Percentiles rank a stretch among this genome's conserved stretches.
Evolutionary conservation across 768 basidiomycete genomes (phyloP).

Genomic region (Lentinus tigrinus): DNA sequence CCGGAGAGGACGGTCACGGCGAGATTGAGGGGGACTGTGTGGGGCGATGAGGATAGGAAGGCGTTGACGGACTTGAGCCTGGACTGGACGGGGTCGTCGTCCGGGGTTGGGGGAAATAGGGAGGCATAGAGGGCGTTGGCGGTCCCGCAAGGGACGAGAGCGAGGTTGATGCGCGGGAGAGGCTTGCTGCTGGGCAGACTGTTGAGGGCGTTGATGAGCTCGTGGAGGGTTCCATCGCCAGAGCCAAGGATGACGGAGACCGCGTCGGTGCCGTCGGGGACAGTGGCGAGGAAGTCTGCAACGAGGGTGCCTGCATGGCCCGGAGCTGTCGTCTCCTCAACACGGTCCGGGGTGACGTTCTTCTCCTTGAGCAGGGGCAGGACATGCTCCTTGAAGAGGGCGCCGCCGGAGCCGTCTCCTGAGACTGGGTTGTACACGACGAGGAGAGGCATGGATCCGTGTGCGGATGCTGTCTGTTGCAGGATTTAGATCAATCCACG

Average conservation of each 20-base stretch:
- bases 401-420: conserved; percentile 56
- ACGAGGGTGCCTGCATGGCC: conserved; percentile 57
- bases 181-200: conserved; percentile 6
- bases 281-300: conserved; percentile 36
- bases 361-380: conserved; percentile 57
- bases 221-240: conserved; percentile 92
- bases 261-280: conserved; percentile 21
- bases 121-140: conserved; percentile 89
- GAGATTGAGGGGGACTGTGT: conserved; percentile 45
- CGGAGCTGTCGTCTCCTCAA: conserved; percentile 47
- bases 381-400: conserved; percentile 60
- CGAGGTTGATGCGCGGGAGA: conserved; percentile 38
- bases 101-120: conserved; percentile 55
- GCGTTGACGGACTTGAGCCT: conserved; percentile 56
- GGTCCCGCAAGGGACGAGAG: conserved; percentile 76
- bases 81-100: conserved; percentile 34
- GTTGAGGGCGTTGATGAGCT: conserved; percentile 67
- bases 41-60: conserved; percentile 35
- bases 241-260: conserved; percentile 64
- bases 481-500: too few relatives aligned
- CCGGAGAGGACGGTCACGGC: conserved; percentile 48
- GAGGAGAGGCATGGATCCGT: conserved; percentile 59
- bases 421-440: conserved; percentile 76
- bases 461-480: too few relatives aligned
- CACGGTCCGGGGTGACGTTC: conserved; percentile 36